Evolutionary conservation across 2,329 filamentous ascomycete genomes (phyloP).

Genomic region (Zymoseptoria crescenta): DNA sequence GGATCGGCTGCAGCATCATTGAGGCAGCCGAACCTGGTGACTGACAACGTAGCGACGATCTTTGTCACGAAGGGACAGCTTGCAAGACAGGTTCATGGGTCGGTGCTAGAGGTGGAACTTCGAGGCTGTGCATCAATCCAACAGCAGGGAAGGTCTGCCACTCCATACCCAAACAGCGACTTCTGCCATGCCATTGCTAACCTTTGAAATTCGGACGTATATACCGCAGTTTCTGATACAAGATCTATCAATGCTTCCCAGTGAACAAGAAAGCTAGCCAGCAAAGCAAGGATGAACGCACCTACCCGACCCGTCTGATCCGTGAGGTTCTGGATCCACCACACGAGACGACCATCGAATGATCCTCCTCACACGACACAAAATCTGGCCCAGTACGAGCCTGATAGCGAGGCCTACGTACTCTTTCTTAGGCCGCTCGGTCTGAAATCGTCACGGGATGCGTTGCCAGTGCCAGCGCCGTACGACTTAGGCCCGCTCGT

Average conservation of each 20-base stretch:
- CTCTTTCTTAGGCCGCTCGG: not conserved
- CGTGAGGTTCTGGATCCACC: not conserved
- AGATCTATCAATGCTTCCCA: not conserved
- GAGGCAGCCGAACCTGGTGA: too few species aligned
- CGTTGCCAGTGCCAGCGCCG: not conserved
- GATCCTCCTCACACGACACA: not conserved
- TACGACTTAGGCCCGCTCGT: not conserved
- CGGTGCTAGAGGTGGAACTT: too few species aligned
- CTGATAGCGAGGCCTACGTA: not conserved
- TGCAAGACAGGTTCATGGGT: not conserved
- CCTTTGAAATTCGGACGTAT: not conserved
- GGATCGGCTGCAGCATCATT: too few species aligned
- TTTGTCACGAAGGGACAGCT: not conserved
- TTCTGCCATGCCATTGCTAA: not conserved
- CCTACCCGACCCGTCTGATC: not conserved
- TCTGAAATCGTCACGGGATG: not conserved
- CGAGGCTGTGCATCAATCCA: not conserved
- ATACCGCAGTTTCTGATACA: not conserved
- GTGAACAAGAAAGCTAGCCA: not conserved
- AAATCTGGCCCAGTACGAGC: too few species aligned
- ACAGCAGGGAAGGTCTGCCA: not conserved
- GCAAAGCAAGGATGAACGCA: not conserved
- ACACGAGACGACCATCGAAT: not conserved
- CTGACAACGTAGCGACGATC: not conserved
- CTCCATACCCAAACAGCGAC: not conserved